Conservation (phyloP, 108 stramenopile species). For the Discostella pseudostelligera region DNA sequence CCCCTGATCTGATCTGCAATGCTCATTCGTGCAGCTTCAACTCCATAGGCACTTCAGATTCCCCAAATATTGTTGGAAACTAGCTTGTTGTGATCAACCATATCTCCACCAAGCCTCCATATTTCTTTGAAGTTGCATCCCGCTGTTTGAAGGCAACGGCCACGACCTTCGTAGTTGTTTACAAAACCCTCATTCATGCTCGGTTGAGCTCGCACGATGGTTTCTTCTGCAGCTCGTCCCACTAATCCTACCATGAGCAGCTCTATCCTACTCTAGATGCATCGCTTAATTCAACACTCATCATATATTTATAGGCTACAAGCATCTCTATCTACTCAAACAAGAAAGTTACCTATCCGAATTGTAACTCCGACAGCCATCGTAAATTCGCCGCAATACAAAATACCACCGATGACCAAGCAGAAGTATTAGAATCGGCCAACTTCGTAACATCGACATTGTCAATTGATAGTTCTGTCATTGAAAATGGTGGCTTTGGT, state of each 20-base stretch:
- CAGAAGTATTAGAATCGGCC: constrained; percentile 13
- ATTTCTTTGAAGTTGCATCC: constrained; percentile 94
- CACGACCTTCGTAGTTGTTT: constrained; percentile 84
- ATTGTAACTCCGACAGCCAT: constrained; percentile 6
- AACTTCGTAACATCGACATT: constrained; percentile 33
- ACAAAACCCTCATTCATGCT: constrained; percentile 87
- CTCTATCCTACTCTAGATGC: too few relatives aligned
- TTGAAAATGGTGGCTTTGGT: constrained; percentile 30
- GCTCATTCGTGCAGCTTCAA: constrained; percentile 93
- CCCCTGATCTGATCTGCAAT: constrained; percentile 96
- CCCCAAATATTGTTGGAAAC: constrained; percentile 95
- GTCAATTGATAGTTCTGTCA: constrained; percentile 25
- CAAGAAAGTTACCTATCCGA: neutral
- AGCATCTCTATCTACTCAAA: too few relatives aligned
- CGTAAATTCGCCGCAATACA: constrained; percentile 36
- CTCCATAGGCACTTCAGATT: constrained; percentile 91
- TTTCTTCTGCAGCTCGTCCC: constrained; percentile 79
- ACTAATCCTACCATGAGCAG: constrained; percentile 98
- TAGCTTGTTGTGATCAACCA: constrained; percentile 84
- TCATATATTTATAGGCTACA: too few relatives aligned
- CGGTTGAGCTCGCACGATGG: constrained; percentile 75
- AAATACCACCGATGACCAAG: constrained; percentile 44
- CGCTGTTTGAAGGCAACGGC: constrained; percentile 90
- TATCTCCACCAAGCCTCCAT: constrained; percentile 74
- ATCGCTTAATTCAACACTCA: too few relatives aligned